Evolutionary conservation across 345 rosid genomes (phyloP).

Genomic region (Corchorus olitorius): DNA sequence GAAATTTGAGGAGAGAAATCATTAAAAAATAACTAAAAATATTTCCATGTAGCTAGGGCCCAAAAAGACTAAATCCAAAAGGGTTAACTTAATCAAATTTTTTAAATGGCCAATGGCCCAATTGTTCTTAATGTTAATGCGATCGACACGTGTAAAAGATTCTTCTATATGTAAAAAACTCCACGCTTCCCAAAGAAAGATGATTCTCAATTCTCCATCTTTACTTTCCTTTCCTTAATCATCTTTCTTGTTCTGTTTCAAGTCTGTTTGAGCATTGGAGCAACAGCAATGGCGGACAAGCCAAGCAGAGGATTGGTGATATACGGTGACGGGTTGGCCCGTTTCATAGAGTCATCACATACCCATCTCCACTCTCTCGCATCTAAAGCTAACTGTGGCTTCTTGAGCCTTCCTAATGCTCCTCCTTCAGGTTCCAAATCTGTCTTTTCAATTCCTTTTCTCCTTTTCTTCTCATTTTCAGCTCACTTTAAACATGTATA

Average conservation of each 20-base stretch:
- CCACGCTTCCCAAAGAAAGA: background rate
- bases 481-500: no score
- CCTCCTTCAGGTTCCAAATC: conserved; percentile 66
- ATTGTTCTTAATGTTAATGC: no score
- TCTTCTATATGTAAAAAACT: no score
- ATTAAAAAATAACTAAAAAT: no score
- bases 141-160: no score
- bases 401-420: conserved; percentile 74
- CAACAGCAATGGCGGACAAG: conserved; percentile 81
- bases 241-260: background rate
- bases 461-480: background rate
- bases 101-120: no score
- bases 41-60: no score
- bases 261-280: background rate
- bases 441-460: background rate
- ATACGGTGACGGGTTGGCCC: conserved; percentile 85
- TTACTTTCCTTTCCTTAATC: background rate
- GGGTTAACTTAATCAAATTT: no score
- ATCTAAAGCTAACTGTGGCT: conserved; percentile 62
- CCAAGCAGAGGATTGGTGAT: conserved; percentile 79
- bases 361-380: conserved; percentile 75
- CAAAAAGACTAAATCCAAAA: background rate
- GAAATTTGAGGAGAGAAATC: background rate
- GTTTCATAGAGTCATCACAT: conserved; percentile 49
- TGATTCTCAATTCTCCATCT: background rate